These are phyloP conservation scores for Lasiodiplodia citricola DNA, from an alignment of 2,329 filamentous ascomycete genomes.

Conservation along the genomic window DNA sequence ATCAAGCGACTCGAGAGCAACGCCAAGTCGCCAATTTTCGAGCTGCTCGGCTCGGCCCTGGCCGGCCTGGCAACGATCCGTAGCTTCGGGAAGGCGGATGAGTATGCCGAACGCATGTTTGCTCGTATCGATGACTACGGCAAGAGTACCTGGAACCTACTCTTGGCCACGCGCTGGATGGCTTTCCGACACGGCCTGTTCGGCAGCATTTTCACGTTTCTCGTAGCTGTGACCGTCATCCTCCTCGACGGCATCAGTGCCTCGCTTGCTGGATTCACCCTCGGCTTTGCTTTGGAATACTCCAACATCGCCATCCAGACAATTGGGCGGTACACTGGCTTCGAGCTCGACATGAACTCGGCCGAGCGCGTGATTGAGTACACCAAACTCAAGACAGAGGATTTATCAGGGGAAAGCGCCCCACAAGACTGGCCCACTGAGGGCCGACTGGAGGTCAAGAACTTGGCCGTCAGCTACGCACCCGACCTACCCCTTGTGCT, in stretches of 20 bases:
- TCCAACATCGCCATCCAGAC: constrained; percentile 2
- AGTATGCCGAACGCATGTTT: constrained; percentile 6
- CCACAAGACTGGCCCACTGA: constrained; percentile 47
- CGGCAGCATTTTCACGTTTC: background rate
- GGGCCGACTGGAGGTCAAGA: constrained; percentile 51
- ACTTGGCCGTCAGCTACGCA: constrained; percentile 51
- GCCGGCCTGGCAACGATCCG: constrained; percentile 21
- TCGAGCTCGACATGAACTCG: constrained; percentile 22
- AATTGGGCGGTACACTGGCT: constrained; percentile 1
- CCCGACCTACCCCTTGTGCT: constrained; percentile 31
- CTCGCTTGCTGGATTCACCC: background rate
- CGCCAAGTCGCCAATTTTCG: constrained; percentile 1
- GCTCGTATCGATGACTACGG: constrained; percentile 14
- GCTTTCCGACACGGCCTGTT: background rate
- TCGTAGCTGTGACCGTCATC: background rate
- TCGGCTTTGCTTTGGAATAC: background rate
- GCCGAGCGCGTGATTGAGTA: constrained; percentile 21
- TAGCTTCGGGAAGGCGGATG: background rate
- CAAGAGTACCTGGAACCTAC: background rate
- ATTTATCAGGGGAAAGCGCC: background rate
- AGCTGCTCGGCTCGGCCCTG: background rate
- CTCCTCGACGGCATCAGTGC: background rate
- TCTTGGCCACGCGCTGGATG: background rate
- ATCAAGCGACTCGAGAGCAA: constrained; percentile 19
- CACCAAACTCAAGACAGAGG: background rate